phyloP scores from a whole-genome alignment of 2,329 filamentous ascomycete genomes.

The Zymoseptoria ardabiliae region DNA sequence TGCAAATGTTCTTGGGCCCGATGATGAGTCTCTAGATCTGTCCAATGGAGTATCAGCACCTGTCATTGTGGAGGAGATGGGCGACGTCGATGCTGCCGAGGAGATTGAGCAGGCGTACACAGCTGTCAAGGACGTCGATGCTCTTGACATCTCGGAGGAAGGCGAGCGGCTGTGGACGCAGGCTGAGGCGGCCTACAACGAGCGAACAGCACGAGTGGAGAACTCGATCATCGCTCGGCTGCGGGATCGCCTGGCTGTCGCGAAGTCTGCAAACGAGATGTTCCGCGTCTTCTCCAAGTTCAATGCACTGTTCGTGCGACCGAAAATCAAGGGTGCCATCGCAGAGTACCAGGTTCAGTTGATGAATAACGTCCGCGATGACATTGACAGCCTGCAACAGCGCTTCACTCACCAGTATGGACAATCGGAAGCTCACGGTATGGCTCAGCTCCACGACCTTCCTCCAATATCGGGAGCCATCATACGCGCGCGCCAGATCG shows the following conservation, averaged over 20 bases:
- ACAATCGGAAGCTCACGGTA: slow-evolving; percentile 93
- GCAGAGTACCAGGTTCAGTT: slow-evolving; percentile 97
- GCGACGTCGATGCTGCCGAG: slow-evolving; percentile 92
- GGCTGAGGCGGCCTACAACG: slow-evolving; percentile 93
- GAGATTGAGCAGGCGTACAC: slow-evolving; percentile 94
- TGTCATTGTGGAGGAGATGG: slow-evolving; percentile 84
- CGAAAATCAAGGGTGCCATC: slow-evolving; percentile 98
- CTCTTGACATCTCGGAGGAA: slow-evolving; percentile 83
- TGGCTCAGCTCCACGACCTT: slow-evolving; percentile 93
- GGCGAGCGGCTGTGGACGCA: slow-evolving; percentile 89
- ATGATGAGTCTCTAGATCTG: slow-evolving; percentile 45
- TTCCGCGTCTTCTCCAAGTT: slow-evolving; percentile 99
- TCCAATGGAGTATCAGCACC: slow-evolving; percentile 53
- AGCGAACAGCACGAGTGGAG: slow-evolving; percentile 91
- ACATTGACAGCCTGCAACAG: slow-evolving; percentile 87
- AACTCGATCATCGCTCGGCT: slow-evolving; percentile 97
- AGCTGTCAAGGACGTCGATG: slow-evolving; percentile 86
- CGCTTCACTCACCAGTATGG: slow-evolving; percentile 99
- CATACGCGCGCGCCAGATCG: slow-evolving; percentile 95
- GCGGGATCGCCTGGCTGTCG: slow-evolving; percentile 84
- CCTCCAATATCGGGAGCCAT: slow-evolving; percentile 95
- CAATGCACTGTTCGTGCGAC: slow-evolving; percentile 94
- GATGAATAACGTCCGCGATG: slow-evolving; percentile 95
- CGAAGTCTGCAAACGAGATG: slow-evolving; percentile 98
- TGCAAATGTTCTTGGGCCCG: slow-evolving; percentile 83